A percentile compares a stretch with the other conserved stretches of the same genome.
phyloP scores from a whole-genome alignment of 225 moss, liverwort and hornwort species.

The Asterella californica region DNA sequence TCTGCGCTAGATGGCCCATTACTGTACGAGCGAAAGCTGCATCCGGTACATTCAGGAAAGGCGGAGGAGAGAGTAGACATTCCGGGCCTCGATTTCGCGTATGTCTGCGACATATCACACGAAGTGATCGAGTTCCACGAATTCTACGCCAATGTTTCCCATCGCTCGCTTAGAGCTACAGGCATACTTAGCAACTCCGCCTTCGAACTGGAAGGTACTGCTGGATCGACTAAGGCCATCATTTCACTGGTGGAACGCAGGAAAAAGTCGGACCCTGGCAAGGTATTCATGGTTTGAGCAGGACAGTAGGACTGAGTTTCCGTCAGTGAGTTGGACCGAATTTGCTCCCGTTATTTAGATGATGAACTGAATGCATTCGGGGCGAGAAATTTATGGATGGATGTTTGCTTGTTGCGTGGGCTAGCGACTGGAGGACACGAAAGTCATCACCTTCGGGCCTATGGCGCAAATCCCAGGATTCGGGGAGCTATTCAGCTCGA shows the following conservation, averaged over 20 bases:
- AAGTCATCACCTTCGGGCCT: slow-evolving; percentile 34
- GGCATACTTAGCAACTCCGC: slow-evolving; percentile 19
- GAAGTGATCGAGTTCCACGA: slow-evolving; percentile 1
- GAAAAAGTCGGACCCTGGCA: neutral
- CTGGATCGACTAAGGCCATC: neutral
- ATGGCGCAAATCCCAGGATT: slow-evolving; percentile 29
- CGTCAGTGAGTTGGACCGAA: too few species aligned
- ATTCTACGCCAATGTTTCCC: slow-evolving; percentile 6
- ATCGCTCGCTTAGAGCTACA: slow-evolving; percentile 6
- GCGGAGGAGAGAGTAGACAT: neutral
- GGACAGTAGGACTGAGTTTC: too few species aligned
- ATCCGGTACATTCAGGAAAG: neutral
- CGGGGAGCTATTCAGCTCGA: slow-evolving; percentile 2
- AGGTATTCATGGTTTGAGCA: neutral
- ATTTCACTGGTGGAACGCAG: neutral
- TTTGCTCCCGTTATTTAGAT: too few species aligned
- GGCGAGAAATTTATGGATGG: too few species aligned
- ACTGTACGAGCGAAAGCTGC: neutral
- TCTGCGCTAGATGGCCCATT: neutral
- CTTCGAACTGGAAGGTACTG: slow-evolving; percentile 5
- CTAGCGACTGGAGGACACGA: slow-evolving; percentile 15
- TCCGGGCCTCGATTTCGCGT: neutral
- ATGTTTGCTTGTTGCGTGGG: neutral
- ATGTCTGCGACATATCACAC: neutral
- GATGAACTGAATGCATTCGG: too few species aligned